Percentiles rank a stretch among this genome's conserved stretches.
phyloP scores from a whole-genome alignment of 164 flowering plant genomes.

The Santalum album region DNA sequence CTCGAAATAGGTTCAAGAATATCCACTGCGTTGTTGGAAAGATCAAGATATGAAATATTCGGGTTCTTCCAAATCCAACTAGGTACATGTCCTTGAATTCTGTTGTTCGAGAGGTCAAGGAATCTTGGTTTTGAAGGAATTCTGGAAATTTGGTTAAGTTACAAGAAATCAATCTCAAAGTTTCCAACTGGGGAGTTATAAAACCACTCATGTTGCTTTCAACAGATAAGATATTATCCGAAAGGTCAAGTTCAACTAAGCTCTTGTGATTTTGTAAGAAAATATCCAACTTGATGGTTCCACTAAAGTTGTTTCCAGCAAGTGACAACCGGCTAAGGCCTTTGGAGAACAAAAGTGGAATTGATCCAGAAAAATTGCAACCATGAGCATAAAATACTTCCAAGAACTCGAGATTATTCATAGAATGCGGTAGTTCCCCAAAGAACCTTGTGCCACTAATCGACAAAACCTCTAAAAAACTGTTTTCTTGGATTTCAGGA shows the following conservation, averaged over 20 bases:
- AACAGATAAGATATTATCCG: not conserved
- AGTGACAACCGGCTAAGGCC: not conserved
- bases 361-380: not conserved
- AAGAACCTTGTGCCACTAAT: not conserved
- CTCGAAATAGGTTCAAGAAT: too few species aligned
- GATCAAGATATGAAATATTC: not conserved
- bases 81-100: constrained; percentile 5
- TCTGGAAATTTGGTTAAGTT: constrained; percentile 4
- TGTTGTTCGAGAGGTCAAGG: constrained; percentile 4
- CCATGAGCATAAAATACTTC: too few species aligned
- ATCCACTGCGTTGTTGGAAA: too few species aligned
- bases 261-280: not conserved
- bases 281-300: not conserved
- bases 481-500: not conserved
- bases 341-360: constrained; percentile 7
- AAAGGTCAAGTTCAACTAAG: not conserved
- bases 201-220: not conserved
- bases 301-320: constrained; percentile 3
- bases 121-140: not conserved
- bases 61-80: not conserved
- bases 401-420: constrained; percentile 1
- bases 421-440: constrained; percentile 1
- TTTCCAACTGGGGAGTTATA: not conserved
- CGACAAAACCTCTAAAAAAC: not conserved
- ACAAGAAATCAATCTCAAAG: constrained; percentile 1